Evolutionary conservation across 225 moss, liverwort and hornwort species (phyloP), one percentile per base, ranked within the genome.

Genomic region (Straminergon stramineum): DNA sequence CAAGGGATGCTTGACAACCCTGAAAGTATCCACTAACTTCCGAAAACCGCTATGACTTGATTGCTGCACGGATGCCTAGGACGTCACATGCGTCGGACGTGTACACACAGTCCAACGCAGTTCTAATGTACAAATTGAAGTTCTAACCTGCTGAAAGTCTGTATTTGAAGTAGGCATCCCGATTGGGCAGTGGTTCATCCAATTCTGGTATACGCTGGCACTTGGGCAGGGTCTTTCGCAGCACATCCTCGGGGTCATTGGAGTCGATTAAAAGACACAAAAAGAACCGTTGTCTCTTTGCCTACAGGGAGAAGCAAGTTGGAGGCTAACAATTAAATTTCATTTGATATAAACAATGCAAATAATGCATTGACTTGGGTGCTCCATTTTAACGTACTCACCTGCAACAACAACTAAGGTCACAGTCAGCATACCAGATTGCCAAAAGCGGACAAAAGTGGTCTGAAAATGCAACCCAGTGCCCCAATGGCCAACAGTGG

Each of bases 101-200:
- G 35, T 5, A 70, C 37, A 51, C 16, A 87, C 28, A 86, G 31
- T n/a, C 84, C 65, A 87, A 82, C 35, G 18, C 67, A 65, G 57
- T n/a, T 78, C 88, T 93, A 90, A 68, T 91, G 86, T 91, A 91
- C 93, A 91, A 84, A 86, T 60, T 75, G 68, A 75, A 60, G 31
- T 68, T 68, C 90, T 90, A 76, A 62, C 81, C 84, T 90, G 57
- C 88, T 90, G 48, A 45, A 82, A 86, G 48, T 87, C 81, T 89
- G 65, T 70, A 86, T 75, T 71, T 81, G 85, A 88, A 88, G 77
- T 73, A 84, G 91, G 93, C 94, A 89, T 94, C 86, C 92, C 93
- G 93, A 94, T 93, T 88, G 91, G 91, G 86, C 67, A 89, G 68
- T 86, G 63, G 70, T 89, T 89, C 93, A 89, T 93, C 92, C 88